These are phyloP conservation scores for Boletus sensibilis DNA, from an alignment of 768 basidiomycete genomes.

Conservation along the genomic window DNA sequence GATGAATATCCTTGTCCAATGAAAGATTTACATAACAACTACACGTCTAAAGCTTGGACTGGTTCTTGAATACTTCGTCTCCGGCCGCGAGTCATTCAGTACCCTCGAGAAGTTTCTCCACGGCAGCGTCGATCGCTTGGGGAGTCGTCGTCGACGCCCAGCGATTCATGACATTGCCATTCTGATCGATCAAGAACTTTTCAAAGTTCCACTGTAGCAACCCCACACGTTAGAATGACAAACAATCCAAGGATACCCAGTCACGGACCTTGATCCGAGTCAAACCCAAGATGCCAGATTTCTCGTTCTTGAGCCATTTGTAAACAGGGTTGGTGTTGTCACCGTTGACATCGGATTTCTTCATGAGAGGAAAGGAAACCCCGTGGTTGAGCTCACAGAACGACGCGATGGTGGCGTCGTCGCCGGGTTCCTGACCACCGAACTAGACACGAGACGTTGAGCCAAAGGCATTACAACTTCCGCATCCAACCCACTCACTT, in stretches of 20 bases:
- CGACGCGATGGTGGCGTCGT: slow-evolving; percentile 68
- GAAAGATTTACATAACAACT: not conserved
- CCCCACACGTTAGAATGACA: not conserved
- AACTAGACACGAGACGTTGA: slow-evolving; percentile 49
- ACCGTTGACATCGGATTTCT: slow-evolving; percentile 93
- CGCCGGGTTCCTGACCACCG: slow-evolving; percentile 81
- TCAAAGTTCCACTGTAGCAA: slow-evolving; percentile 80
- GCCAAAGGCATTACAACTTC: not conserved
- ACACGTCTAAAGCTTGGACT: slow-evolving; percentile 14
- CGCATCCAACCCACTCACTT: slow-evolving; percentile 40
- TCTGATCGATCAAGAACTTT: slow-evolving; percentile 80
- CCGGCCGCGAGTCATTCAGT: slow-evolving; percentile 19
- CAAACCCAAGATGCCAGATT: slow-evolving; percentile 69
- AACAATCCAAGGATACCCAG: not conserved
- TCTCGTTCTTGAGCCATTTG: slow-evolving; percentile 81
- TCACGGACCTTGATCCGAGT: slow-evolving; percentile 69
- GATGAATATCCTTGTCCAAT: not conserved
- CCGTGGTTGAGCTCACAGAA: slow-evolving; percentile 84
- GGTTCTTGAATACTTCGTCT: not conserved
- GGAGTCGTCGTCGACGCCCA: slow-evolving; percentile 80
- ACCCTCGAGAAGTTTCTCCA: slow-evolving; percentile 54
- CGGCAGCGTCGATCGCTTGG: slow-evolving; percentile 55
- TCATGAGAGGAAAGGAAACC: slow-evolving; percentile 88
- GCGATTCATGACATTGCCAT: slow-evolving; percentile 70
- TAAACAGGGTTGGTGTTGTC: slow-evolving; percentile 79